Evolutionary conservation across 2,329 filamentous ascomycete species (phyloP), one percentile per base, ranked within the genome.

Genomic region (Calcarisporium arbuscula): DNA sequence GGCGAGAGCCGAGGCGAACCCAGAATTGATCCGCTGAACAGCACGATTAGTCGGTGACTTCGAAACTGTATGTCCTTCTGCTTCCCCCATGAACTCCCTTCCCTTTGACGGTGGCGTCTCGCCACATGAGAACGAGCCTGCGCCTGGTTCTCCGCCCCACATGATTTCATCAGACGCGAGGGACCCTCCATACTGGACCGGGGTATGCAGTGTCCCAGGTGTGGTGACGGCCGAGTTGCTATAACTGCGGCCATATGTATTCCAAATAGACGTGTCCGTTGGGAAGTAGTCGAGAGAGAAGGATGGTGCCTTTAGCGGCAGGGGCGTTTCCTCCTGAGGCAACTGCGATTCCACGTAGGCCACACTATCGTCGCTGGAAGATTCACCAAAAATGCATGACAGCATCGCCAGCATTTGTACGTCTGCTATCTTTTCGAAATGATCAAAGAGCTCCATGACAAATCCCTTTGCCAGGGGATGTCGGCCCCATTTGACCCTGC

Each of bases 401-500:
- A 84, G 64, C 77, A 83, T 82, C 8, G 79, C 80, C 34, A 84
- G 52, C 80, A 84, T 84, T 53, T 84, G 80, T 10, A 82, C 60
- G 40, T 84, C 79, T 6, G 71, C 76, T 19, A 70, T 62, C 34
- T 59, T 66, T 52, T 82, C 79, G 48, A 75, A 84, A 49, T 82
- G 68, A 18, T 67, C 60, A 44, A 83, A 80, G n/a, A 83, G 58
- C 37, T 80, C 70, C 41, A 62, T 56, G 35, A 83, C 76, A 25
- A 82, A 66, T n/a, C 68, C 64, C 40, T 66, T 70, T 2, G 78
- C 80, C 30, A 83, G 59, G 5, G 80, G 80, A 47, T 81, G 79
- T 31, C 67, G 61, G 9, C 80, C 80, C 80, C 80, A 84, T 61
- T 79, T 80, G 5, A 83, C 77, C 33, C 77, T 65, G 4, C 78